These are phyloP conservation scores for Penicillium sp. DNA, from an alignment of 2,329 filamentous ascomycete genomes.

Conservation along the genomic window DNA sequence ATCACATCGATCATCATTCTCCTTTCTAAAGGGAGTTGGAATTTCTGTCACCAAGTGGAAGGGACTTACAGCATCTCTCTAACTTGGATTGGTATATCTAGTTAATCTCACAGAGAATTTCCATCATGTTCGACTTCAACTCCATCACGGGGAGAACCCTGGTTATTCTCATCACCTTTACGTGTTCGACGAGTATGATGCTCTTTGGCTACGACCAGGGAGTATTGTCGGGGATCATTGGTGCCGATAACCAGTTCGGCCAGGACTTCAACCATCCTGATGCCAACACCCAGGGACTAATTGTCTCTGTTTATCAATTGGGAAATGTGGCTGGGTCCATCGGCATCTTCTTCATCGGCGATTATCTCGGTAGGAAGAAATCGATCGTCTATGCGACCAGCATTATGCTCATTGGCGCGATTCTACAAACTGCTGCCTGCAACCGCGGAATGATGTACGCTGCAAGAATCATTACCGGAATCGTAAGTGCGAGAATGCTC, in stretches of 20 bases:
- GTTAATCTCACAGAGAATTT: no score
- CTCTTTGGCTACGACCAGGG: slow-evolving; percentile 51
- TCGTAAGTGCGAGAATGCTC: slow-evolving; percentile 17
- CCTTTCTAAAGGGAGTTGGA: no score
- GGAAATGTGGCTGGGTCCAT: slow-evolving; percentile 28
- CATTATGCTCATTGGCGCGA: slow-evolving; percentile 51
- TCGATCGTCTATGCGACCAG: slow-evolving; percentile 48
- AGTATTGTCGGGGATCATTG: slow-evolving; percentile 54
- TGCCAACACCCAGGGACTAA: slow-evolving; percentile 42
- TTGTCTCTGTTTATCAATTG: slow-evolving; percentile 57
- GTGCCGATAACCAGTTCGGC: slow-evolving; percentile 55
- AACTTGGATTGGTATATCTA: no score
- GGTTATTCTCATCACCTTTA: slow-evolving; percentile 38
- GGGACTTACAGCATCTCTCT: no score
- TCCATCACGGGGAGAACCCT: no score
- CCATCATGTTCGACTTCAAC: no score
- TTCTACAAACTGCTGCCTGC: slow-evolving; percentile 49
- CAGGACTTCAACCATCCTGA: slow-evolving; percentile 42
- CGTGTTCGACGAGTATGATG: slow-evolving; percentile 44
- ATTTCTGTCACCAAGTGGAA: no score
- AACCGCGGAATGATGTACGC: slow-evolving; percentile 51
- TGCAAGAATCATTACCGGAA: slow-evolving; percentile 41
- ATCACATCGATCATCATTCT: no score
- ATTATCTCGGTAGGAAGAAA: slow-evolving; percentile 45
- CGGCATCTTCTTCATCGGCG: slow-evolving; percentile 59